phyloP scores from a whole-genome alignment of 2,329 filamentous ascomycete genomes.

The Aspergillus oerlinghausenensis region DNA sequence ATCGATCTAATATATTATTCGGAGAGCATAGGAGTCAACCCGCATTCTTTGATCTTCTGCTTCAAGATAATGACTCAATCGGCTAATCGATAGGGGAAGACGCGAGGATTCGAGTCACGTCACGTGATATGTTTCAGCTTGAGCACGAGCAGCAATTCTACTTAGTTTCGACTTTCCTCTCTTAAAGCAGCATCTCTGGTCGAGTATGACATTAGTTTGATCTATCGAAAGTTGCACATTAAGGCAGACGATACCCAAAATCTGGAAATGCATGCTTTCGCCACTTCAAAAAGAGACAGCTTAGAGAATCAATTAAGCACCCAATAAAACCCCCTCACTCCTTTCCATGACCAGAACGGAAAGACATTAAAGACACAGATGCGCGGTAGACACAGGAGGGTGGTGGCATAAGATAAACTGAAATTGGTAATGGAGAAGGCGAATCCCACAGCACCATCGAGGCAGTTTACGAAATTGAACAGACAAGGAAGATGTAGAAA shows the following conservation, averaged over 20 bases:
- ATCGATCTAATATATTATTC: background rate
- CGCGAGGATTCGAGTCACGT: conserved; percentile 6
- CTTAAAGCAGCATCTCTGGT: background rate
- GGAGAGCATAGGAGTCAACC: background rate
- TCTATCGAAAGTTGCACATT: background rate
- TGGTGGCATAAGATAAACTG: conserved; percentile 8
- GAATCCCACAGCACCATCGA: conserved; percentile 17
- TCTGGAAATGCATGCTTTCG: conserved; percentile 5
- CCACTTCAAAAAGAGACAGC: conserved; percentile 8
- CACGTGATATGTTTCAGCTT: conserved; percentile 3
- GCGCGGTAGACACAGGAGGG: conserved; percentile 3
- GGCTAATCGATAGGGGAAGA: background rate
- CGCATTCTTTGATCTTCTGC: background rate
- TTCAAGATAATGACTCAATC: background rate
- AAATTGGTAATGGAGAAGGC: conserved; percentile 6
- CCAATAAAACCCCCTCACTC: conserved; percentile 20
- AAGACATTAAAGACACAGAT: background rate
- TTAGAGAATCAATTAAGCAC: conserved; percentile 12
- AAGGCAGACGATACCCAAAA: background rate
- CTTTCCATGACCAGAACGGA: conserved; percentile 17
- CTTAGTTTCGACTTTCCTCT: background rate
- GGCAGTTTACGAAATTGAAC: conserved; percentile 12
- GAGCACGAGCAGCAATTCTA: background rate
- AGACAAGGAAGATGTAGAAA: conserved; percentile 4
- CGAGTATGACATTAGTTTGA: background rate